These are phyloP conservation scores for Penicillium sclerotigenum DNA, from an alignment of 2,329 filamentous ascomycete genomes.

Conservation along the genomic window DNA sequence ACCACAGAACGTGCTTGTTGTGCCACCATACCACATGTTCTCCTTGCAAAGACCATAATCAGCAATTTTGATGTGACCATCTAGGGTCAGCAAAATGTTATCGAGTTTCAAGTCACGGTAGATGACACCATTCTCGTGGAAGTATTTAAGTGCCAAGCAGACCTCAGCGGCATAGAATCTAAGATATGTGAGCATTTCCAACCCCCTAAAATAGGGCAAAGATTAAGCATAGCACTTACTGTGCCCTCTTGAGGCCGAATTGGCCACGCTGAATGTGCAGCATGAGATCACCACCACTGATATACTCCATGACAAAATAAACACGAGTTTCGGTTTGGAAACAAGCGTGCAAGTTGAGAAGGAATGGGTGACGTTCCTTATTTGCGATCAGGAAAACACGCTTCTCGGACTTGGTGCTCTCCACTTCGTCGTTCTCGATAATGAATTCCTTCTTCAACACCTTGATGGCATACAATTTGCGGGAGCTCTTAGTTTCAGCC, in stretches of 20 bases:
- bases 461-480: constrained; percentile 95
- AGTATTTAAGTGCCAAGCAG: constrained; percentile 95
- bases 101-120: constrained; percentile 80
- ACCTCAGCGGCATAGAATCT: constrained; percentile 98
- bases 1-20: constrained; percentile 96
- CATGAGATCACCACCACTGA: constrained; percentile 98
- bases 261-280: constrained; percentile 96
- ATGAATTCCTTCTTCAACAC: constrained; percentile 99
- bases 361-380: constrained; percentile 92
- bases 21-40: constrained; percentile 98
- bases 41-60: constrained; percentile 99
- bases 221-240: constrained; percentile 58
- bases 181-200: constrained; percentile 17
- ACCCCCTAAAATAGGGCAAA: neutral
- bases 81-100: constrained; percentile 88
- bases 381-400: constrained; percentile 95
- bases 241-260: constrained; percentile 91
- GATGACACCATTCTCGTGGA: constrained; percentile 98
- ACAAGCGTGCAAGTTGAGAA: constrained; percentile 92
- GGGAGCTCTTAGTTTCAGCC: constrained; percentile 89
- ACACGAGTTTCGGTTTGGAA: constrained; percentile 98
- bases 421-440: constrained; percentile 98
- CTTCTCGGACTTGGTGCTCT: constrained; percentile 97
- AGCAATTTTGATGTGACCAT: constrained; percentile 97
- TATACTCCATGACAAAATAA: constrained; percentile 99